Percentiles rank a stretch among this genome's conserved stretches.
Evolutionary conservation across 176 grass and related monocot genomes (phyloP).

Genomic region (Paspalum notatum): DNA sequence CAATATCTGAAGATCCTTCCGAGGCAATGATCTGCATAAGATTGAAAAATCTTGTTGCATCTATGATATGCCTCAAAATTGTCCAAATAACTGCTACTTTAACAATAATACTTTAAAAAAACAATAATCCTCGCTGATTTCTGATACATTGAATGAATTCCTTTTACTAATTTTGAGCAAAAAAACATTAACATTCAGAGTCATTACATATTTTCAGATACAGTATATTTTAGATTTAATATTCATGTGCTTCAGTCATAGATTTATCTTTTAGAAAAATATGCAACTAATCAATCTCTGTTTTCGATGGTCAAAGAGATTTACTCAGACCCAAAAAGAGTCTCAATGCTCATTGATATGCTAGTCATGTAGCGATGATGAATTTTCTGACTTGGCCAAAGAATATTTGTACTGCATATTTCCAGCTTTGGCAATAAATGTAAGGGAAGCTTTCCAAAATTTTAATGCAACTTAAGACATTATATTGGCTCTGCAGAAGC

Average conservation of each 20-base stretch:
- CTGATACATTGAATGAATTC: neutral
- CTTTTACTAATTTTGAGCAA: neutral
- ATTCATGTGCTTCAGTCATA: slow-evolving; percentile 20
- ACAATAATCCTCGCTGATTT: neutral
- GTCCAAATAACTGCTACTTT: neutral
- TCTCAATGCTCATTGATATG: neutral
- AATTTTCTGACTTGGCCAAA: slow-evolving; percentile 16
- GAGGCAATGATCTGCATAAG: slow-evolving; percentile 69
- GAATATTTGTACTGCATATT: slow-evolving; percentile 10
- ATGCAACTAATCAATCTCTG: neutral
- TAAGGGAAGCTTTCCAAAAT: neutral
- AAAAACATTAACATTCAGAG: neutral
- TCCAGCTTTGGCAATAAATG: neutral
- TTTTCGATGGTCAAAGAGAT: neutral
- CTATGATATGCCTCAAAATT: slow-evolving; percentile 10
- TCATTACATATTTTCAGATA: slow-evolving; percentile 8
- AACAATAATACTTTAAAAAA: neutral
- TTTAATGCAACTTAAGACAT: neutral
- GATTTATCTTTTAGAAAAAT: neutral
- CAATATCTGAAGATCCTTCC: slow-evolving; percentile 91
- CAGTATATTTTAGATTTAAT: neutral
- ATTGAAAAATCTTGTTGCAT: slow-evolving; percentile 24
- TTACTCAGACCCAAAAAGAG: slow-evolving; percentile 1
- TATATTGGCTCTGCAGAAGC: neutral
- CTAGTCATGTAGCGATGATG: neutral